phyloP scores from a whole-genome alignment of 305 asterid genomes.

The Fraxinus xanthoxyloides region DNA sequence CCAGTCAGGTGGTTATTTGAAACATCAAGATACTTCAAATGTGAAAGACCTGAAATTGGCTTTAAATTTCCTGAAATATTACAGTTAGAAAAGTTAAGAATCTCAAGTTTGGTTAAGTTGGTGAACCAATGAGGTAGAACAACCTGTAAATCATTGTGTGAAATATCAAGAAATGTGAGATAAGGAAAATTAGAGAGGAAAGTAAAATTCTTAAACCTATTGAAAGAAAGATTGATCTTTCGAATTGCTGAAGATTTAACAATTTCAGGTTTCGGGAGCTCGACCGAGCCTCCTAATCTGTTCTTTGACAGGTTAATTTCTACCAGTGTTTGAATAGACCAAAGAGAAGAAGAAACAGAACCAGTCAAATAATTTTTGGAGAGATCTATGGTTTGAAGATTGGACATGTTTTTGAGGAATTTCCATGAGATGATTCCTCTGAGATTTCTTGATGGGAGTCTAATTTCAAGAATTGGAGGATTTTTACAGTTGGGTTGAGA shows the following conservation, averaged over 20 bases:
- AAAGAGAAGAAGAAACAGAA: constrained; percentile 47
- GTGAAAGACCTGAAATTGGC: constrained; percentile 41
- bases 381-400: constrained; percentile 60
- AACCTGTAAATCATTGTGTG: constrained; percentile 46
- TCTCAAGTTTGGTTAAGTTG: constrained; percentile 58
- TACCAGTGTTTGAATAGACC: constrained; percentile 51
- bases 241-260: constrained; percentile 28
- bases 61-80: constrained; percentile 52
- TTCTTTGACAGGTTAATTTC: constrained; percentile 61
- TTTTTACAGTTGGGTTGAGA: constrained; percentile 40
- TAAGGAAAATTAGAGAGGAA: constrained; percentile 37
- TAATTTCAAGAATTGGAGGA: constrained; percentile 39
- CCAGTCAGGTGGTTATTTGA: constrained; percentile 54
- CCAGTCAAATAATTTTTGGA: constrained; percentile 69
- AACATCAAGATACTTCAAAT: constrained; percentile 52
- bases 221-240: constrained; percentile 59
- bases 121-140: constrained; percentile 48
- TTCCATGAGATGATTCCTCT: constrained; percentile 73
- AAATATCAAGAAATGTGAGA: constrained; percentile 50
- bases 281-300: constrained; percentile 65
- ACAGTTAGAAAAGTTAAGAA: constrained; percentile 61
- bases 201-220: constrained; percentile 62
- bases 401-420: constrained; percentile 51
- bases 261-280: constrained; percentile 25
- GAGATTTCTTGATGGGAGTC: constrained; percentile 60